phyloP scores from a whole-genome alignment of 2,329 filamentous ascomycete species.

The Calonectria leucothoes region DNA sequence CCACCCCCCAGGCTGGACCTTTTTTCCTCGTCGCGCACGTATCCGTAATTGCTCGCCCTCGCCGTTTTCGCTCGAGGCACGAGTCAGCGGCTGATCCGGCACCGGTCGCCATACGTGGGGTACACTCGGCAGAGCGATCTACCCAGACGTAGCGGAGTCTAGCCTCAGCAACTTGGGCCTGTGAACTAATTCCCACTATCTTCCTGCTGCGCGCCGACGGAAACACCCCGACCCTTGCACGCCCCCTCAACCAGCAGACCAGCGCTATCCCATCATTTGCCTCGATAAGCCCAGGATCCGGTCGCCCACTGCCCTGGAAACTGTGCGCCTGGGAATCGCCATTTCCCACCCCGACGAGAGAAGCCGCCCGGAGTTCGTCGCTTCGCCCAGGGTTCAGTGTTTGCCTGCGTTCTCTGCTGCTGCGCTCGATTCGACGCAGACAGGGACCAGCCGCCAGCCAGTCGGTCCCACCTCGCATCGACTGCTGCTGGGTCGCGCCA shows the following conservation, averaged over 20 bases:
- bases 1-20: constrained; percentile 30
- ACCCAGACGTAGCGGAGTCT: constrained; percentile 32
- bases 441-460: constrained; percentile 30
- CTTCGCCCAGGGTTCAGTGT: constrained; percentile 5
- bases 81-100: constrained; percentile 49
- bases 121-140: constrained; percentile 44
- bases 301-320: constrained; percentile 35
- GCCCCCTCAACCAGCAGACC: constrained; percentile 34
- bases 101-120: constrained; percentile 44
- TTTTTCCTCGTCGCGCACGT: constrained; percentile 30
- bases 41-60: constrained; percentile 35
- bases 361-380: constrained; percentile 19
- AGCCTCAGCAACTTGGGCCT: constrained; percentile 32
- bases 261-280: constrained; percentile 40
- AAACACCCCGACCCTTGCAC: constrained; percentile 49
- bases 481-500: constrained; percentile 27
- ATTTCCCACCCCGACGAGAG: constrained; percentile 30
- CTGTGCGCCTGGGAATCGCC: constrained; percentile 30
- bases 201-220: constrained; percentile 42
- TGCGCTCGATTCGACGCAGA: constrained; percentile 15
- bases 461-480: constrained; percentile 36
- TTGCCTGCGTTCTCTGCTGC: not conserved
- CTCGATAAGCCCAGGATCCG: constrained; percentile 47
- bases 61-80: constrained; percentile 43
- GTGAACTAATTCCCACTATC: constrained; percentile 39